Conservation (phyloP, 257 asterid species). For the Thymus quinquecostatus region DNA sequence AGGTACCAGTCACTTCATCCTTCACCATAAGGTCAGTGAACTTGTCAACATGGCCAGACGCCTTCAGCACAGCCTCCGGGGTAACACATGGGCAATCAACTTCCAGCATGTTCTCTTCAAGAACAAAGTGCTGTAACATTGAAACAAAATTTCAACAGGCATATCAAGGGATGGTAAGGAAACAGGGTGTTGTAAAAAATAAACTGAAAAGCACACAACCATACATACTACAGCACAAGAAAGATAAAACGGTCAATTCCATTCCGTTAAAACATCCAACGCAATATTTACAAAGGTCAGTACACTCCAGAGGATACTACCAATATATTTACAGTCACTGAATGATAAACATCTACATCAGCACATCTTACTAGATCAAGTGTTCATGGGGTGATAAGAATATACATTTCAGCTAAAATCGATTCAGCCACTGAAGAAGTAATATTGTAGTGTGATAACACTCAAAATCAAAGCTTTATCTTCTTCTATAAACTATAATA, state of each 20-base stretch:
- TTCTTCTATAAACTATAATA: not conserved
- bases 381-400: not conserved
- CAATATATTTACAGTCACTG: not conserved
- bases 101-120: conserved; percentile 76
- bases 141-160: conserved; percentile 10
- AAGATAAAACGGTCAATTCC: too few species aligned
- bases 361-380: not conserved
- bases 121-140: conserved; percentile 67
- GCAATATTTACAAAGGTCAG: not conserved
- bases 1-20: conserved; percentile 67
- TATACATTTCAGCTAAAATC: conserved; percentile 4
- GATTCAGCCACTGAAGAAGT: not conserved
- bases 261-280: not conserved
- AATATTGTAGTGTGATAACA: not conserved
- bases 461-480: not conserved
- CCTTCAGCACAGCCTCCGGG: conserved; percentile 69
- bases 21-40: conserved; percentile 86
- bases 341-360: not conserved
- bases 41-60: conserved; percentile 82
- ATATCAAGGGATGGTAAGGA: not conserved
- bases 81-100: conserved; percentile 84
- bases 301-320: not conserved
- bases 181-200: not conserved
- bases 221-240: not conserved
- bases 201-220: not conserved